Conservation (phyloP, 140 eudicot genomes). For the Oenanthe javanica region DNA sequence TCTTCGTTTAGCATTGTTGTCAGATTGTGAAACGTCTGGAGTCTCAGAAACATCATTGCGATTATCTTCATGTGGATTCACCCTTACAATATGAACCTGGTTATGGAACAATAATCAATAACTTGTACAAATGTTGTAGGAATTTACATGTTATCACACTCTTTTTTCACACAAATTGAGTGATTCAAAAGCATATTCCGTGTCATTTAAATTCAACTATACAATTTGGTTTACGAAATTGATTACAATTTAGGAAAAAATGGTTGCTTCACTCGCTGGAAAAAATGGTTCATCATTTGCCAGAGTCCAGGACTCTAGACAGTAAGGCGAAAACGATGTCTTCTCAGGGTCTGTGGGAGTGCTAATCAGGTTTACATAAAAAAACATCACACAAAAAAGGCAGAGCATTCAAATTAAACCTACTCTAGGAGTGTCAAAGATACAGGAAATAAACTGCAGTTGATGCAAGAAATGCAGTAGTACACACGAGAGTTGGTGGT, state of each 20-base stretch:
- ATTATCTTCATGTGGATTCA: constrained; percentile 31
- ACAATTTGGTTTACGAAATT: not conserved
- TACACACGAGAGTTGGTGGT: not conserved
- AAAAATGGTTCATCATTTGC: no score
- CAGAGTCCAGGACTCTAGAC: not conserved
- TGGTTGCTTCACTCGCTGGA: not conserved
- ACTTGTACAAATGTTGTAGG: not conserved
- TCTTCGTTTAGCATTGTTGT: not conserved
- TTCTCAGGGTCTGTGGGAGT: not conserved
- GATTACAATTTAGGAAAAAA: not conserved
- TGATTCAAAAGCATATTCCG: not conserved
- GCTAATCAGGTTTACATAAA: not conserved
- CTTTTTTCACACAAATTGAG: not conserved
- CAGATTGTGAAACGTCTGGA: constrained; percentile 10
- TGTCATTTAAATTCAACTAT: not conserved
- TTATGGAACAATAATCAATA: not conserved
- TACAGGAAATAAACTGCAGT: no score
- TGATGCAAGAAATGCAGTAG: not conserved
- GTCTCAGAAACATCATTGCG: constrained; percentile 26
- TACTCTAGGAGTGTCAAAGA: no score
- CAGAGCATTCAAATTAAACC: no score
- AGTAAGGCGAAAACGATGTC: not conserved
- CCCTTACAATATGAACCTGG: constrained; percentile 46
- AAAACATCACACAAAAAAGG: not conserved
- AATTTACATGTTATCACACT: not conserved